Evolutionary conservation across 192 early-diverging fungal genomes (phyloP).

Genomic region (Umbelopsis ramanniana): DNA sequence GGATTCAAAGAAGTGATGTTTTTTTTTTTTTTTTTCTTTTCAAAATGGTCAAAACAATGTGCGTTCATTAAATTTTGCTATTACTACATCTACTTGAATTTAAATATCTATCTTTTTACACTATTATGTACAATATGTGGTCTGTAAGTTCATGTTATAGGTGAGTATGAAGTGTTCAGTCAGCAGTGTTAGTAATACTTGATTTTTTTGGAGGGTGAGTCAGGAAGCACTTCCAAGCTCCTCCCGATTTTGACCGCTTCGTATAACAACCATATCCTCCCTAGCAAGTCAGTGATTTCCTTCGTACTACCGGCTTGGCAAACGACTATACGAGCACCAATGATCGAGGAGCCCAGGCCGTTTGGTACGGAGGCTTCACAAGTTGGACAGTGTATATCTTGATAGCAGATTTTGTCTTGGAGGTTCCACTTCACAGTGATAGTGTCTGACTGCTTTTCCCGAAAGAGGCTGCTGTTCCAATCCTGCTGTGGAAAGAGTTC

Average conservation of each 20-base stretch:
- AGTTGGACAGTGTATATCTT: constrained; percentile 6
- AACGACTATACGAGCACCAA: constrained; percentile 7
- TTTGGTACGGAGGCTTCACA: background rate
- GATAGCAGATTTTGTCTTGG: background rate
- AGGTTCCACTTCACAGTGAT: background rate
- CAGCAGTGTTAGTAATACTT: background rate
- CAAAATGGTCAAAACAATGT: no score
- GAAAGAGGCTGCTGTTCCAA: constrained; percentile 1
- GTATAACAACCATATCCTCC: background rate
- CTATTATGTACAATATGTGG: no score
- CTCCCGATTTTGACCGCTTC: constrained; percentile 11
- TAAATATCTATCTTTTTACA: no score
- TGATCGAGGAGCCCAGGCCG: background rate
- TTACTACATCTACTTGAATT: no score
- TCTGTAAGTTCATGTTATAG: background rate
- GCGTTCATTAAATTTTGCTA: no score
- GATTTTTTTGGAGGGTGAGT: background rate
- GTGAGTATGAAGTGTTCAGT: background rate
- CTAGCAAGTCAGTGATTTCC: background rate
- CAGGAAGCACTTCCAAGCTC: background rate
- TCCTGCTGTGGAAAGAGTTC: constrained; percentile 3
- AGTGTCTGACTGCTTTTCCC: background rate
- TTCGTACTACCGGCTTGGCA: constrained; percentile 1
- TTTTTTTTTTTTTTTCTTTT: no score
- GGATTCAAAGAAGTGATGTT: no score